A percentile compares a stretch with the other conserved stretches of the same genome.
Evolutionary conservation across 1,284 basidiomycete species (phyloP).

Genomic region (Cystobasidiaceae sp.): DNA sequence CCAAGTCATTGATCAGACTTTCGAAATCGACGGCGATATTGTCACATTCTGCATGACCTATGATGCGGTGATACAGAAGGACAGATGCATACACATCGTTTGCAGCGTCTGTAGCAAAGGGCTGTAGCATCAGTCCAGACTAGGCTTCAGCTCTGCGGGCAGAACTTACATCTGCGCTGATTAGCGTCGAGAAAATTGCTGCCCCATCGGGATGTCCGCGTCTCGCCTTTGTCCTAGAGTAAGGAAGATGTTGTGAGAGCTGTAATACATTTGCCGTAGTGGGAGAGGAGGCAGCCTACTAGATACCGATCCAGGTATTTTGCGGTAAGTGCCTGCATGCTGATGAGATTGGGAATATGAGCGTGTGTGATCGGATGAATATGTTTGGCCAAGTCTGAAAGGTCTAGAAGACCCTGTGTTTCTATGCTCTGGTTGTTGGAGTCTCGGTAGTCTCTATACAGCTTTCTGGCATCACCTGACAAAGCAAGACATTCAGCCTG

Average conservation of each 20-base stretch:
- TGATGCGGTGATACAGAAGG: slow-evolving; percentile 10
- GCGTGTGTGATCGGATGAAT: background rate
- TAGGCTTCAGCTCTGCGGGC: background rate
- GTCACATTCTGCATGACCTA: slow-evolving; percentile 14
- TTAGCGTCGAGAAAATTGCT: background rate
- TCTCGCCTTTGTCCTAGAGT: slow-evolving; percentile 18
- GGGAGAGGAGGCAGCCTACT: background rate
- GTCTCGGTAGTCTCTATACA: background rate
- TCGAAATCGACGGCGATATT: slow-evolving; percentile 4
- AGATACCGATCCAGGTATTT: slow-evolving; percentile 14
- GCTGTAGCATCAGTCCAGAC: no score
- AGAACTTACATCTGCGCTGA: slow-evolving; percentile 3
- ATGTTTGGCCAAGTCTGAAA: slow-evolving; percentile 10
- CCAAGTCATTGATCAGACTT: background rate
- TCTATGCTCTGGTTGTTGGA: background rate
- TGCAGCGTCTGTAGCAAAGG: background rate
- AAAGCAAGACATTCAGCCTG: background rate
- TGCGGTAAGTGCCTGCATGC: slow-evolving; percentile 9
- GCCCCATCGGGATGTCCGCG: slow-evolving; percentile 16
- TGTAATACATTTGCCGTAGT: background rate
- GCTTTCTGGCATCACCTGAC: slow-evolving; percentile 19
- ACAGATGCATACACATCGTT: slow-evolving; percentile 22
- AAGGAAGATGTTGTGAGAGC: background rate
- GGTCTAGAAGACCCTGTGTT: slow-evolving; percentile 6
- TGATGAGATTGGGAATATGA: background rate